Percentiles rank a stretch among this genome's conserved stretches.
These are phyloP conservation scores for Apiospora arundinis DNA, from an alignment of 2,329 filamentous ascomycete genomes.

Conservation along the genomic window DNA sequence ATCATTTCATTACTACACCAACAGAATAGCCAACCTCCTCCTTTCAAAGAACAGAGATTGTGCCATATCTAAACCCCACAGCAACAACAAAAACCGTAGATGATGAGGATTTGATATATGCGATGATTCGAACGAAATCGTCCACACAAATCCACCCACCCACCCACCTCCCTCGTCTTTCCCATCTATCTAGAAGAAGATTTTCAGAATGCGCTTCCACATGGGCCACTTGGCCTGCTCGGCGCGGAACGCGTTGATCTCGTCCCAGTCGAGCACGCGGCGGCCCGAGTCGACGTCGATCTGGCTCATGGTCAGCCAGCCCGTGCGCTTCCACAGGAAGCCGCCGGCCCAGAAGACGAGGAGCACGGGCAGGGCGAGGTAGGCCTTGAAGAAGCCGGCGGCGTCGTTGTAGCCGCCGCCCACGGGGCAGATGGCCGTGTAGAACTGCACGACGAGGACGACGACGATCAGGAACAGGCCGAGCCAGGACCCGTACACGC, in stretches of 20 bases:
- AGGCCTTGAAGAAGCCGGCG: constrained; percentile 59
- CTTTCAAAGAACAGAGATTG: neutral
- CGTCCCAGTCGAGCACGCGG: constrained; percentile 67
- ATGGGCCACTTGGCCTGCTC: constrained; percentile 52
- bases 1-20: constrained; percentile 9
- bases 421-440: constrained; percentile 49
- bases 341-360: constrained; percentile 60
- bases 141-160: neutral
- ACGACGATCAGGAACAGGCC: constrained; percentile 64
- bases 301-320: constrained; percentile 61
- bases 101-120: neutral
- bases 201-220: constrained; percentile 47
- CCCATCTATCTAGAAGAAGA: constrained; percentile 37
- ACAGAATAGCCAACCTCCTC: neutral
- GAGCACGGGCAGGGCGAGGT: constrained; percentile 61
- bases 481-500: constrained; percentile 68
- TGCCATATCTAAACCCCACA: neutral
- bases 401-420: constrained; percentile 41
- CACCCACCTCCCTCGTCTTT: neutral
- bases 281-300: constrained; percentile 73
- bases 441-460: constrained; percentile 59
- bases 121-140: neutral
- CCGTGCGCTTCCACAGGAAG: constrained; percentile 68
- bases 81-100: neutral
- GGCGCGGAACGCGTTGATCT: constrained; percentile 55